phyloP scores from a whole-genome alignment of 2,329 filamentous ascomycete species.

The Penicillium expansum region DNA sequence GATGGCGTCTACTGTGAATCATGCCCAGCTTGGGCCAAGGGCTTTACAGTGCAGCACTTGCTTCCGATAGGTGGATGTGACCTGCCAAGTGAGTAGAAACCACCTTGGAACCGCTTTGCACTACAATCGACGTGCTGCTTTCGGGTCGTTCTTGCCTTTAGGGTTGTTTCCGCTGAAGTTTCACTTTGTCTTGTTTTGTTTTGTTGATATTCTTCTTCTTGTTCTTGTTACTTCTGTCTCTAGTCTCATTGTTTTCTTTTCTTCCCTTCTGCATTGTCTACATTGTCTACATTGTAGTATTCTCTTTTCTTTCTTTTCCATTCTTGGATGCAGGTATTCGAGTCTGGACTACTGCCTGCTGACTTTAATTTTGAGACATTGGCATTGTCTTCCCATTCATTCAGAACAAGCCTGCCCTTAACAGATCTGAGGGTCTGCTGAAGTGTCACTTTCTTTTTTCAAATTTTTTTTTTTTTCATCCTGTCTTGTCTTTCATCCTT shows the following conservation, averaged over 20 bases:
- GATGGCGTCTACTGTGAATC: conserved; percentile 4
- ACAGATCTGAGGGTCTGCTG: neutral
- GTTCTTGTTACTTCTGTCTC: neutral
- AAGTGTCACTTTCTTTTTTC: neutral
- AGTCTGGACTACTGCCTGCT: conserved; percentile 21
- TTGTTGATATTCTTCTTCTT: neutral
- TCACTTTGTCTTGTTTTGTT: neutral
- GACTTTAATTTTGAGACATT: conserved; percentile 8
- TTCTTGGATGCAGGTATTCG: conserved; percentile 8
- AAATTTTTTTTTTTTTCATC: neutral
- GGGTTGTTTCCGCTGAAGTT: neutral
- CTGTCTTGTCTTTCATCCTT: neutral
- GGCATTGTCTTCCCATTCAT: conserved; percentile 5
- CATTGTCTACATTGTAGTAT: neutral
- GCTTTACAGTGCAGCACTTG: neutral
- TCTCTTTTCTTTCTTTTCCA: neutral
- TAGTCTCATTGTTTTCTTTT: neutral
- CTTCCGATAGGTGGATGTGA: conserved; percentile 15
- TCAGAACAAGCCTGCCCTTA: neutral
- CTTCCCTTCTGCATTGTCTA: neutral
- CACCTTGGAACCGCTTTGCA: neutral
- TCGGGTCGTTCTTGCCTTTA: neutral
- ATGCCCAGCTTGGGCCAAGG: conserved; percentile 15
- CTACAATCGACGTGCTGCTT: neutral
- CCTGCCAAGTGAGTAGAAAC: conserved; percentile 10